Evolutionary conservation across 805 yeast genomes (phyloP), one percentile per base, ranked within the genome.

Genomic region (Cyberlindnera meyerae): DNA sequence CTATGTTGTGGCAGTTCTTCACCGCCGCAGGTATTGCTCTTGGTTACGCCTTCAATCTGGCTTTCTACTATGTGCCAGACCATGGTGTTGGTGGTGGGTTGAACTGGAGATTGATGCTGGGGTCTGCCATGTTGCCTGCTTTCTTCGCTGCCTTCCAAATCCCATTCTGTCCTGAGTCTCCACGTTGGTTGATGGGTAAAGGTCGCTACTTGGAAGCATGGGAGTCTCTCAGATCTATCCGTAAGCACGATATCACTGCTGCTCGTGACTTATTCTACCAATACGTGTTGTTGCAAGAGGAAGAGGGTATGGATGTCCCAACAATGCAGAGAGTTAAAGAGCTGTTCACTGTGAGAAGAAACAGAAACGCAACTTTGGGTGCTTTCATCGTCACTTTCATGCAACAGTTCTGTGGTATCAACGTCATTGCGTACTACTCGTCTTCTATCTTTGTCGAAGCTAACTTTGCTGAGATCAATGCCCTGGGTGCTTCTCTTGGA

Each of bases 361-460:
- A 83, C 60, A 75, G 95, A 62, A 82, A 86, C 55, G 94, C 93
- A 36, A 77, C 85, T 7, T 49, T 81, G 39, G 95, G 85, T 37
- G 77, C 94, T 4, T 81, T 82, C 73, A 71, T 85, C 45, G 86
- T 79, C 42, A 86, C 87, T 77, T 82, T 85, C 55, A 81, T 82
- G 86, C 95, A 86, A 65, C 95, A 86, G 58, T 82, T 85, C 64
- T 86, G 95, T 62, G 95, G 95, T 49, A 76, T 86, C 58, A 86
- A 86, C 54, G 90, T 85, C 36, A 84, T 86, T 61, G 90, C 94
- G 14, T 82, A 84, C 62, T 86, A 83, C 60, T 82, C 90, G 1
- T 79, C 93, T 0, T 69, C 82, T 8, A 85, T 86, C 40, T 86
- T 86, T 62, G 59, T 70, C 16, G 71, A 78, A 39, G 76, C 88